Base-by-base conservation (phyloP, 192 early-diverging fungal species). In the Coemansia sp. region DNA sequence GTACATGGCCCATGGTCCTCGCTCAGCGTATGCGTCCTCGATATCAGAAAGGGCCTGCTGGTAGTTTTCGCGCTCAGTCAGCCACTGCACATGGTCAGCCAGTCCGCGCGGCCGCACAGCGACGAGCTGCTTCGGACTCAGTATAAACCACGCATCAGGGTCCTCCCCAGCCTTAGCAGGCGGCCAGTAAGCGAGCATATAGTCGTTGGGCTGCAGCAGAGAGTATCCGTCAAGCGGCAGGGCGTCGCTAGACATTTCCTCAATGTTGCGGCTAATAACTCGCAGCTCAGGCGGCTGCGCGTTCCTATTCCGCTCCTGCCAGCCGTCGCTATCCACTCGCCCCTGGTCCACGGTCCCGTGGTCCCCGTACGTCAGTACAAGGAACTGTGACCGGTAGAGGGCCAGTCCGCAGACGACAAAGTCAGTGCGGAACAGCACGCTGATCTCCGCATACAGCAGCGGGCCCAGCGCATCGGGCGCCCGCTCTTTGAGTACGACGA, bases 81-180 rank as follows among this genome's bases (percentile, higher is more conserved):
- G 82, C 94, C 95, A 99, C 50, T 94, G 88, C 50, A 99, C 88
- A 66, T 96, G 96, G 77, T 99, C 97, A 36, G 89, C 88, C 33
- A 92, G 53, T 66, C 94, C 94, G n/a, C 96, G 86, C 2, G 92
- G 92, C 26, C 88, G 86, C 6, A 95, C 96, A 5, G 91, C 82
- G 20, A 99, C 87, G 26, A 98, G 86, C 80, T 97, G 94, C 74
- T 96, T 96, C 4, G 97, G 97, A 16, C 92, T 94, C 33, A 95
- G 84, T 14, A 99, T 86, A 69, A 95, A 97, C 76, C 93, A 98
- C 63, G 91, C 88, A 55, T 92, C 88, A 45, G 96, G 91, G 57
- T 76, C 69, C 12, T 35, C 20, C 10, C 31, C n/a, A 23, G 41
- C 50, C 25, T 21, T 25, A 3, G 34, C 55, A 26, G 31, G 39